Conservation (phyloP, 768 basidiomycete species). For the Strobilomyces confusus region DNA sequence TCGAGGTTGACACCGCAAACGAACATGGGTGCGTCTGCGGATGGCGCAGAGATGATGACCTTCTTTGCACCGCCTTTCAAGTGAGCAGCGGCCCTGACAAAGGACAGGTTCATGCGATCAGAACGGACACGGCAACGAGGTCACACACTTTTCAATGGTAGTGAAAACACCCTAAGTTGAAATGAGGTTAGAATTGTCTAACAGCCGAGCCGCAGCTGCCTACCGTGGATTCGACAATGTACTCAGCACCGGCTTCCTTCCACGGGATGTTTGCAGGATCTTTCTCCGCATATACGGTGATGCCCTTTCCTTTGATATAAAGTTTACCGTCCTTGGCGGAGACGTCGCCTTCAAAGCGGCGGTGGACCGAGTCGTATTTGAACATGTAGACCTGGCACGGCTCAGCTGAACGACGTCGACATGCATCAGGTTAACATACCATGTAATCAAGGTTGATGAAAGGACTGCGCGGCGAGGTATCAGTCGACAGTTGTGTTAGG, state of each 20-base stretch:
- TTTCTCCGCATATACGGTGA: constrained; percentile 78
- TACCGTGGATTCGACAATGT: constrained; percentile 95
- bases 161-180: constrained; percentile 86
- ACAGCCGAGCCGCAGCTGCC: constrained; percentile 21
- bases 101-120: constrained; percentile 4
- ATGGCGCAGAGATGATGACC: constrained; percentile 98
- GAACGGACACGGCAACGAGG: constrained; percentile 1
- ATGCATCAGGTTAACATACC: constrained; percentile 42
- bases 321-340: constrained; percentile 87
- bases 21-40: constrained; percentile 95
- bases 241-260: constrained; percentile 77
- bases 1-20: constrained; percentile 96
- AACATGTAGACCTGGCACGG: constrained; percentile 87
- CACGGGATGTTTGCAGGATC: constrained; percentile 87
- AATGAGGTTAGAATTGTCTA: constrained; percentile 1
- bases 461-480: constrained; percentile 50
- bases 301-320: constrained; percentile 70
- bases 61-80: constrained; percentile 99
- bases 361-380: constrained; percentile 94
- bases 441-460: constrained; percentile 98
- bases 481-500: neutral
- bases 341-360: constrained; percentile 85
- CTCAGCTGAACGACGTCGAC: neutral
- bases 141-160: constrained; percentile 75
- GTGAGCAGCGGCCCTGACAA: constrained; percentile 76